Percentiles rank a stretch among this genome's conserved stretches.
Evolutionary conservation across 306 rosid genomes (phyloP).

Genomic region (Purshia tridentata): DNA sequence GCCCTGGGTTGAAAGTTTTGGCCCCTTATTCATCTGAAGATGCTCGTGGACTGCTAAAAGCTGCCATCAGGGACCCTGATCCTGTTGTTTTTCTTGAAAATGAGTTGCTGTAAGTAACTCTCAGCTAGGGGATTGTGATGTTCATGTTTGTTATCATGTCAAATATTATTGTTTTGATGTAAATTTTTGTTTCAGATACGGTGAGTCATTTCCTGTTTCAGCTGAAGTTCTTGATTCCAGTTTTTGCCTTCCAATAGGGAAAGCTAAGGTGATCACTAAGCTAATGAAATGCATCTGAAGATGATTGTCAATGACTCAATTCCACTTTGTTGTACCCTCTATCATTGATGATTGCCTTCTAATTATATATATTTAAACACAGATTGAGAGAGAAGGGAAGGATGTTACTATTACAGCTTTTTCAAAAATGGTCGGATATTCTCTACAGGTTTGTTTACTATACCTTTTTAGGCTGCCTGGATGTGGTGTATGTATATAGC

Average conservation of each 20-base stretch:
- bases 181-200: conserved; percentile 60
- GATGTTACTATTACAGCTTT: conserved; percentile 96
- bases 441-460: conserved; percentile 73
- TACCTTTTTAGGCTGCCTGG: conserved; percentile 24
- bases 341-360: conserved; percentile 22
- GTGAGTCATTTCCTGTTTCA: conserved; percentile 95
- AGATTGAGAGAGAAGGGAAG: conserved; percentile 98
- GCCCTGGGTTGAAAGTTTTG: conserved; percentile 95
- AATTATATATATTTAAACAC: conserved; percentile 14
- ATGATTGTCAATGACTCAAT: conserved; percentile 25
- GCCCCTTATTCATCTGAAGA: conserved; percentile 95
- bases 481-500: conserved; percentile 4
- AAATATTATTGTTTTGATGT: conserved; percentile 29
- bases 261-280: conserved; percentile 76
- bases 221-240: conserved; percentile 97
- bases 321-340: conserved; percentile 2
- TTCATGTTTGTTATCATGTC: conserved; percentile 15
- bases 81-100: conserved; percentile 98
- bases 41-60: conserved; percentile 95
- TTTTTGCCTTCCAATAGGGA: conserved; percentile 92
- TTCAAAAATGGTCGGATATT: conserved; percentile 94
- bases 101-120: conserved; percentile 80
- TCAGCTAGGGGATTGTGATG: conserved; percentile 17
- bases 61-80: conserved; percentile 99
- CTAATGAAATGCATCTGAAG: conserved; percentile 15